These are phyloP conservation scores for Petunia hybrid DNA, from an alignment of 305 asterid genomes.

Conservation along the genomic window DNA sequence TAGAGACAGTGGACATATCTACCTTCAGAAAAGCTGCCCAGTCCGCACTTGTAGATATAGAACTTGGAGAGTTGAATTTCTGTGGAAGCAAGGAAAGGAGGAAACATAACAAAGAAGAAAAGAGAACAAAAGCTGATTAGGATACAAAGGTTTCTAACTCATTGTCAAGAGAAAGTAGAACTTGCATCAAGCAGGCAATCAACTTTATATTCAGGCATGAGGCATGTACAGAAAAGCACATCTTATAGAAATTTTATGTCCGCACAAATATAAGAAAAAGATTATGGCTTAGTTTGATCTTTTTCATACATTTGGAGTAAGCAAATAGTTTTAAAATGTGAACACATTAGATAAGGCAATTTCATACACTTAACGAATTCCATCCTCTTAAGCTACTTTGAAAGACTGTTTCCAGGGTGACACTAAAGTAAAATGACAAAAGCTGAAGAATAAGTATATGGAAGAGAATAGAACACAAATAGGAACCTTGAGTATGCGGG, in stretches of 20 bases:
- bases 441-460: constrained; percentile 28
- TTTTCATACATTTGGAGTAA: constrained; percentile 19
- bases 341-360: constrained; percentile 3
- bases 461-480: constrained; percentile 32
- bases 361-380: not conserved
- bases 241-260: constrained; percentile 12
- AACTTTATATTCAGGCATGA: constrained; percentile 14
- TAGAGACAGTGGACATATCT: constrained; percentile 30
- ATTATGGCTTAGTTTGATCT: constrained; percentile 16
- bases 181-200: constrained; percentile 25
- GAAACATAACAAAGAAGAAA: constrained; percentile 17
- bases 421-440: constrained; percentile 28
- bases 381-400: not conserved
- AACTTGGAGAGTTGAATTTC: constrained; percentile 97
- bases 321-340: constrained; percentile 17
- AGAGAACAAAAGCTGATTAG: not conserved
- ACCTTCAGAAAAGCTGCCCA: constrained; percentile 96
- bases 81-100: constrained; percentile 42
- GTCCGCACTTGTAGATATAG: constrained; percentile 76
- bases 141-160: constrained; percentile 1
- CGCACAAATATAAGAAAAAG: constrained; percentile 8
- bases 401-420: constrained; percentile 14
- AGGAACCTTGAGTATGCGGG: constrained; percentile 83
- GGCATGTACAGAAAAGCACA: not conserved
- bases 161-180: constrained; percentile 4